Conservation (phyloP, 2,329 filamentous ascomycete species). For the Xylariaceae sp. region DNA sequence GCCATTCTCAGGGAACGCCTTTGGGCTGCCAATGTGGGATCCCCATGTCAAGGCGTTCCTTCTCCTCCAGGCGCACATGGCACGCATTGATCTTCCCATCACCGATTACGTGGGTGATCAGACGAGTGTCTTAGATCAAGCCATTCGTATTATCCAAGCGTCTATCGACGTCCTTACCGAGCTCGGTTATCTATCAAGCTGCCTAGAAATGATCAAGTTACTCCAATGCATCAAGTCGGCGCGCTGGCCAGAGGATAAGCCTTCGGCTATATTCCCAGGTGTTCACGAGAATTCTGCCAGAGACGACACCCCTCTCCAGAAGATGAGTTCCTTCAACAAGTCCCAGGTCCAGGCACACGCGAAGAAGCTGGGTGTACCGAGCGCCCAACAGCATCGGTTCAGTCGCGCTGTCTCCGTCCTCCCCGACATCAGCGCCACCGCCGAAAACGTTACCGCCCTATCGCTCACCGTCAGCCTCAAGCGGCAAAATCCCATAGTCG, state of each 20-base stretch:
- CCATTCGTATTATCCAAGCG: conserved; percentile 93
- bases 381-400: conserved; percentile 42
- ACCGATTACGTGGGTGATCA: conserved; percentile 96
- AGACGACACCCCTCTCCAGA: conserved; percentile 36
- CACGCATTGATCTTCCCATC: conserved; percentile 85
- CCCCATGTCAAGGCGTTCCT: conserved; percentile 96
- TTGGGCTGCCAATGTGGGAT: conserved; percentile 92
- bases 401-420: conserved; percentile 57
- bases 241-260: conserved; percentile 79
- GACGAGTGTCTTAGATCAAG: conserved; percentile 83
- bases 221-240: conserved; percentile 91
- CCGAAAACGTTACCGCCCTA: conserved; percentile 55
- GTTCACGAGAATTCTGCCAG: conserved; percentile 45
- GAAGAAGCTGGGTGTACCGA: conserved; percentile 46
- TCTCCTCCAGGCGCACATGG: conserved; percentile 91
- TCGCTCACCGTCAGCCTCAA: conserved; percentile 59
- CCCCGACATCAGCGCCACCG: conserved; percentile 60
- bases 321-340: conserved; percentile 29
- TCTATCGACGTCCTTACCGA: conserved; percentile 91
- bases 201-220: conserved; percentile 73
- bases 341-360: conserved; percentile 37
- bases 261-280: conserved; percentile 73
- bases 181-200: conserved; percentile 73
- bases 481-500: conserved; percentile 60
- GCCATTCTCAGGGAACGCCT: conserved; percentile 52